Evolutionary conservation across 345 rosid genomes (phyloP), one percentile per base, ranked within the genome.

Genomic region (Corchorus capsularis): DNA sequence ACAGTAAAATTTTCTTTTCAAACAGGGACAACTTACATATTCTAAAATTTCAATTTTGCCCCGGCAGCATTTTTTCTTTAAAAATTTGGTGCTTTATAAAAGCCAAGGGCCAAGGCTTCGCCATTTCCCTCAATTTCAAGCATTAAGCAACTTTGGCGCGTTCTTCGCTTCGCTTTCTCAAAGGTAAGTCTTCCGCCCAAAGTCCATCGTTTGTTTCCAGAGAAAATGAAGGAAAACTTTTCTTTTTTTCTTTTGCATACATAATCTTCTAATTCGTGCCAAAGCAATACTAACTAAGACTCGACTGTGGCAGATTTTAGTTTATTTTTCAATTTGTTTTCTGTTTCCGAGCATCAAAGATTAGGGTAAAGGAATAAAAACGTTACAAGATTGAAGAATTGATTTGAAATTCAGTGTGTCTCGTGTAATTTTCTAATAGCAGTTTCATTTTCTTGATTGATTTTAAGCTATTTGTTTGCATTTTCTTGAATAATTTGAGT

Each of bases 61-160:
- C 56, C 16, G 2, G 19, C 35, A 22, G 56, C n/a, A 13, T 13
- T 53, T 53, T 53, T 53, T 27, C 27, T 27, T 27, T 27, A 27
- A 27, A 27, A 27, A 27, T 27, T 27, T 27, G 27, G 22, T 20
- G 34, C 6, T 59, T 22, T 60, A 60, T 13, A 32, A 60, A 32
- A 1, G 3, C 37, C 63, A 39, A 39, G 43, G 5, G 3, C 37
- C 63, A 39, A 39, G 43, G 5, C 43, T 59, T 27, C 27, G 27
- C 59, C 73, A 52, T 70, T 70, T 70, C 62, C 74, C 49, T 5
- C 19, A 32, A n/a, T 55, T 55, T 71, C n/a, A 19, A 55, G 34
- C 63, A 13, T 45, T 55, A 43, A 6, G 27, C 57, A 60, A 35
- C 15, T 60, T 73, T 60, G 57, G 68, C 68, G 67, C 76, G 68